Base-by-base conservation (phyloP, 2,329 filamentous ascomycete genomes). In the Furcasterigmium furcatum region DNA sequence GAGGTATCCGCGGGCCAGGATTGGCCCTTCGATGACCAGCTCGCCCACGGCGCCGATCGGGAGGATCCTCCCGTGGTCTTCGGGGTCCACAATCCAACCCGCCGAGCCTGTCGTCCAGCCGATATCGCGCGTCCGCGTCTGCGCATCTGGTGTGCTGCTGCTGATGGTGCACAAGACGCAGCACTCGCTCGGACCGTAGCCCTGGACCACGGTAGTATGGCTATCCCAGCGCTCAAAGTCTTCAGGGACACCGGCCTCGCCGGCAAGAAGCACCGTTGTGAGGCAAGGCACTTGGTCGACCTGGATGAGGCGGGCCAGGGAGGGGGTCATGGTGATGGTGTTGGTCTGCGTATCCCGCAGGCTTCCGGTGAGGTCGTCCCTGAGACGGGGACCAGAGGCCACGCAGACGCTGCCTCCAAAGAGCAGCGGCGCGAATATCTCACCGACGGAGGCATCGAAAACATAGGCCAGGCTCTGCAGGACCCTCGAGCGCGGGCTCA, bases 171-270 rank as follows among this genome's bases (percentile, higher is more conserved):
- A 74, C 4, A 69, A 69, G 2, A 78, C 72, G 0, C 75, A 77
- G 44, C 75, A 79, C 55, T 79, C 76, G 0, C 72, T 76, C 5
- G 76, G 75, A 0, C 76, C 76, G 32, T 79, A 79, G 0, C 70
- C 74, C 36, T 77, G 75, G 3, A 77, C 61, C 7, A 79, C 64
- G 39, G 24, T 27, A 27, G 24, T 27, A 27, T 66, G 66, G 13
- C 63, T 55, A 16, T 72, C 67, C 75, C 75, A 78, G 7, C 55
- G 58, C 0, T 66, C 64, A 6, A 73, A 71, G 34, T 76, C 73
- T 14, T 70, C 67, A 0, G 71, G 62, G 0, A 75, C 76, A 49
- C 82, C 76, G 3, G 73, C 68, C 56, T 79, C 76, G 18, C 76
- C 76, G 4, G 72, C 73, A 1, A 78, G 61, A 1, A 71, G 68